Evolutionary conservation across 139 green algal species (phyloP).

Genomic region (Closterium sp.): DNA sequence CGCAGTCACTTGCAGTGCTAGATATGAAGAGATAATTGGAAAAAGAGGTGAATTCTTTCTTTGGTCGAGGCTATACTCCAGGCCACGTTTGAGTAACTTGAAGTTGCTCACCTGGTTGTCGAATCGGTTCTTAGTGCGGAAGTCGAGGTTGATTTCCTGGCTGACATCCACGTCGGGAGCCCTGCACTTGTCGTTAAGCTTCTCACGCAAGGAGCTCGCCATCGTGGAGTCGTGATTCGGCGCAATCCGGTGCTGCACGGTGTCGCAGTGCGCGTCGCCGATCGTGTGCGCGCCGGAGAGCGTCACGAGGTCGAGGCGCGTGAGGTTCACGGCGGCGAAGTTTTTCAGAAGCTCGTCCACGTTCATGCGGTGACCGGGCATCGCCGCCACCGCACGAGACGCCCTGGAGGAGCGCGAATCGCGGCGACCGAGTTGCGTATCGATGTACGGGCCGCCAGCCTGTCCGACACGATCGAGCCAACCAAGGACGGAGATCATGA

Average conservation of each 20-base stretch:
- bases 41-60: too few relatives aligned
- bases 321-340: background rate
- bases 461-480: background rate
- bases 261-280: background rate
- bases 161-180: background rate
- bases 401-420: background rate
- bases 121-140: background rate
- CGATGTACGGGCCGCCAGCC: background rate
- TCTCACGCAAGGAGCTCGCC: background rate
- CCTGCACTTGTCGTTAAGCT: background rate
- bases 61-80: too few relatives aligned
- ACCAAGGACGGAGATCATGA: background rate
- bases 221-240: background rate
- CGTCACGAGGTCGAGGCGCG: background rate
- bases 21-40: too few relatives aligned
- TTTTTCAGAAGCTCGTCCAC: background rate
- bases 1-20: too few relatives aligned
- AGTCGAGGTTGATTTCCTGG: background rate
- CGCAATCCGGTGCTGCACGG: background rate
- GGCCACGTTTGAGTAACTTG: too few relatives aligned
- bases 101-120: background rate
- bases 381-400: background rate
- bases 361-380: background rate
- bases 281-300: background rate
- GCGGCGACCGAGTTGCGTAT: background rate